These are phyloP conservation scores for Boletus insuetus DNA, from an alignment of 768 basidiomycete genomes.

Conservation along the genomic window DNA sequence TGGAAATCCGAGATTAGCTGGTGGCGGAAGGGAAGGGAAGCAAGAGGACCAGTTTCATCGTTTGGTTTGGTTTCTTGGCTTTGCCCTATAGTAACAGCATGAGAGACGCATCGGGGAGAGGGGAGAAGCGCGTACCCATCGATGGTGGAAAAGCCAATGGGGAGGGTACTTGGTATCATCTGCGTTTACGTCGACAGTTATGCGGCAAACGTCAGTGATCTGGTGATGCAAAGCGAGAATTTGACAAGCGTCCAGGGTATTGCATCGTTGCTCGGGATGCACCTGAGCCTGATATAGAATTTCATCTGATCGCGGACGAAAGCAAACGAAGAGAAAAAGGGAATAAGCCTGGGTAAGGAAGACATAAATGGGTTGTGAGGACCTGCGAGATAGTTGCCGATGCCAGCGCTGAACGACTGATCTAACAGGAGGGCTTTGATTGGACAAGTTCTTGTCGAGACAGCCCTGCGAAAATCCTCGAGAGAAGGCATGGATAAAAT, in stretches of 20 bases:
- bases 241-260: constrained; percentile 50
- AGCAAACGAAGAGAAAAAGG: not conserved
- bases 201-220: constrained; percentile 52
- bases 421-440: constrained; percentile 76
- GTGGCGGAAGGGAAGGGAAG: not conserved
- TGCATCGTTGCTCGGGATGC: constrained; percentile 69
- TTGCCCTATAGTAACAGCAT: constrained; percentile 44
- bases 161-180: constrained; percentile 65
- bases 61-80: constrained; percentile 50
- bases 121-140: constrained; percentile 48
- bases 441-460: constrained; percentile 58
- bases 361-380: not conserved
- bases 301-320: constrained; percentile 44
- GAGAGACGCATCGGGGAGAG: constrained; percentile 3
- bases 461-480: constrained; percentile 44
- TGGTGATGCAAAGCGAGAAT: constrained; percentile 50
- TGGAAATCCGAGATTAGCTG: constrained; percentile 2
- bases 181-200: constrained; percentile 67
- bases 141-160: constrained; percentile 65
- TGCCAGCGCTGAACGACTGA: constrained; percentile 77
- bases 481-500: constrained; percentile 63
- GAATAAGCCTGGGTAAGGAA: not conserved
- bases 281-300: constrained; percentile 71
- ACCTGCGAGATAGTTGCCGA: constrained; percentile 85
- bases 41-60: constrained; percentile 46